phyloP scores from a whole-genome alignment of 1,139 yeast genomes.

The Pichia sp. region DNA sequence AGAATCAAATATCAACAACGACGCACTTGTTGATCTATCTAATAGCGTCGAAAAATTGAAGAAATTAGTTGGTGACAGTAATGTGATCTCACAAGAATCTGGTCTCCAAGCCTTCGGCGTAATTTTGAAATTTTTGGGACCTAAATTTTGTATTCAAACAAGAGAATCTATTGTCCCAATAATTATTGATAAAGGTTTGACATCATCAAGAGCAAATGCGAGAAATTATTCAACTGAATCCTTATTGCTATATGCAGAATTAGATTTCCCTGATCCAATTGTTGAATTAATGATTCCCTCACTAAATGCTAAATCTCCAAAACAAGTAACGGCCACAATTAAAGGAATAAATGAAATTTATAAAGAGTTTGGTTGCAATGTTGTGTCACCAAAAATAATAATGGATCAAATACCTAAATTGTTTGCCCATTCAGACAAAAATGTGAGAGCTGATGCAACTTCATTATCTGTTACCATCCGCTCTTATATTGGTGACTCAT shows the following conservation, averaged over 20 bases:
- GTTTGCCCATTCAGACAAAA: conserved; percentile 82
- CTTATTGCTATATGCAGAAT: conserved; percentile 56
- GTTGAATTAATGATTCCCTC: conserved; percentile 64
- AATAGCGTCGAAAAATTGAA: conserved; percentile 47
- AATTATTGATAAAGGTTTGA: conserved; percentile 72
- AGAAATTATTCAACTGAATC: conserved; percentile 61
- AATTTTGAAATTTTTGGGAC: conserved; percentile 57
- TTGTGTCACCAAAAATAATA: conserved; percentile 55
- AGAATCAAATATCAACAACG: conserved; percentile 46
- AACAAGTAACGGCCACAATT: conserved; percentile 66
- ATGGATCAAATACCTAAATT: conserved; percentile 58
- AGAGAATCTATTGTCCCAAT: conserved; percentile 47
- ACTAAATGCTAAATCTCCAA: conserved; percentile 63
- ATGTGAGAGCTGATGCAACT: conserved; percentile 76
- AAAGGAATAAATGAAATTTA: conserved; percentile 52
- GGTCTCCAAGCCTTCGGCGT: conserved; percentile 55
- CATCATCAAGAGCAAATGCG: conserved; percentile 72
- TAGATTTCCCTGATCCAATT: conserved; percentile 58
- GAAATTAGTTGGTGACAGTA: conserved; percentile 63
- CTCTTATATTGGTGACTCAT: conserved; percentile 67
- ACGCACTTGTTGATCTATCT: conserved; percentile 48
- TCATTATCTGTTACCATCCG: conserved; percentile 64
- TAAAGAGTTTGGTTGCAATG: conserved; percentile 62
- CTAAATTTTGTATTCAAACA: conserved; percentile 33
- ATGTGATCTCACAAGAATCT: conserved; percentile 89